Evolutionary conservation across 495 filamentous ascomycete genomes (phyloP).

Genomic region (Hypoxylon perforatum): DNA sequence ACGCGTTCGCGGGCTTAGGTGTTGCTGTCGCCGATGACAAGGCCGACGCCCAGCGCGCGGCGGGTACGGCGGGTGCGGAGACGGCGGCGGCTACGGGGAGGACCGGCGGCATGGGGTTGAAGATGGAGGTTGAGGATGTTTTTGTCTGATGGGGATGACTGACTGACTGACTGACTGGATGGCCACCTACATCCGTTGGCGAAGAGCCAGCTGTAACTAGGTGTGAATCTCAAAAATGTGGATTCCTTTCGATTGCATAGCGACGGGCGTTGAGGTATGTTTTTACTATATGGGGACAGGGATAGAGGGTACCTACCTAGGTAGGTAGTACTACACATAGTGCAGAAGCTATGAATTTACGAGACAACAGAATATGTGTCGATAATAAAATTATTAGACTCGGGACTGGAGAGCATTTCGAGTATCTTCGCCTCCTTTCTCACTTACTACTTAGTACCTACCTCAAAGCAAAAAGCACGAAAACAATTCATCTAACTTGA

Average conservation of each 20-base stretch:
- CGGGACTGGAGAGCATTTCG: too few relatives aligned
- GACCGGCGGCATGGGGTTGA: conserved; percentile 16
- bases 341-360: too few relatives aligned
- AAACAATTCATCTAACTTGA: background rate
- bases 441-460: too few relatives aligned
- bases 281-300: background rate
- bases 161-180: too few relatives aligned
- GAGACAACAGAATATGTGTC: too few relatives aligned
- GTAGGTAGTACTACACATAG: too few relatives aligned
- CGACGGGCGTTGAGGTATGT: conserved; percentile 33
- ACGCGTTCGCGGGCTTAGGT: conserved; percentile 90
- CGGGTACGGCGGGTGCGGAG: conserved; percentile 48
- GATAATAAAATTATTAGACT: too few relatives aligned
- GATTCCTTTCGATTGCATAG: conserved; percentile 39
- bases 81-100: conserved; percentile 50
- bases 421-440: too few relatives aligned
- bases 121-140: conserved; percentile 59
- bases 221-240: too few relatives aligned
- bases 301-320: too few relatives aligned
- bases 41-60: conserved; percentile 45
- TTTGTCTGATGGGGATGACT: conserved; percentile 44
- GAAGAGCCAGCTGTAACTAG: background rate
- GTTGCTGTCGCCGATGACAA: conserved; percentile 85
- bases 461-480: too few relatives aligned
- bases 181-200: too few relatives aligned